A percentile compares a stretch with the other conserved stretches of the same genome.
Evolutionary conservation across 208 protist species (phyloP).

Genomic region (Crithidia mellificae): DNA sequence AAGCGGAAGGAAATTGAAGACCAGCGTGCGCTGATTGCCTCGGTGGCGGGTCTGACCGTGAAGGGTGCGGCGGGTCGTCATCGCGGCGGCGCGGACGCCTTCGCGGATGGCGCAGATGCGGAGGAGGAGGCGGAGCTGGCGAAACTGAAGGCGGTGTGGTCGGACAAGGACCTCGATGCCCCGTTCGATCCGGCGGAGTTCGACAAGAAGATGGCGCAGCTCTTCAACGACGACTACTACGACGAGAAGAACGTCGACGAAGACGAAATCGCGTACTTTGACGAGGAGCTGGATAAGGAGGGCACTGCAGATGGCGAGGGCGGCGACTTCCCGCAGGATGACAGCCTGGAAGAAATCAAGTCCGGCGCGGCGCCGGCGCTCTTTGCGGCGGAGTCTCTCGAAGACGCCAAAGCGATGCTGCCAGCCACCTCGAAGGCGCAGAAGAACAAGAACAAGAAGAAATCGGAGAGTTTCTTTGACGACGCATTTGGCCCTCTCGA

Average conservation of each 20-base stretch:
- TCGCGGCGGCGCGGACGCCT: background rate
- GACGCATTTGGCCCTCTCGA: conserved; percentile 21
- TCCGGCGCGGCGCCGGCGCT: conserved; percentile 43
- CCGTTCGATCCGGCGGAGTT: conserved; percentile 88
- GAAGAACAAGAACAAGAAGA: conserved; percentile 13
- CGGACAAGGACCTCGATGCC: conserved; percentile 79
- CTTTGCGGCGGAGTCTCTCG: conserved; percentile 53
- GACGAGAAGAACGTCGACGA: conserved; percentile 84
- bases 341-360: conserved; percentile 27
- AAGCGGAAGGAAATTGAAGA: conserved; percentile 90
- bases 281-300: conserved; percentile 71
- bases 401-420: conserved; percentile 54
- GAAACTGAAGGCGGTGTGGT: conserved; percentile 71
- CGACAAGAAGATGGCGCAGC: conserved; percentile 82
- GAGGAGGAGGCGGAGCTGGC: conserved; percentile 60
- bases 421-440: conserved; percentile 1
- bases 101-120: conserved; percentile 30
- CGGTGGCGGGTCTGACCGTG: conserved; percentile 61
- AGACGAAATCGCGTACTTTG: conserved; percentile 84
- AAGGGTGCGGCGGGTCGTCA: background rate
- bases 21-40: conserved; percentile 79
- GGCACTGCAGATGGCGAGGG: conserved; percentile 14
- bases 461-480: conserved; percentile 26
- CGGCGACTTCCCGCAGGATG: conserved; percentile 10
- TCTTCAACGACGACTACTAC: conserved; percentile 91